phyloP scores from a whole-genome alignment of 345 rosid genomes.

The Dipteronia dyeriana region DNA sequence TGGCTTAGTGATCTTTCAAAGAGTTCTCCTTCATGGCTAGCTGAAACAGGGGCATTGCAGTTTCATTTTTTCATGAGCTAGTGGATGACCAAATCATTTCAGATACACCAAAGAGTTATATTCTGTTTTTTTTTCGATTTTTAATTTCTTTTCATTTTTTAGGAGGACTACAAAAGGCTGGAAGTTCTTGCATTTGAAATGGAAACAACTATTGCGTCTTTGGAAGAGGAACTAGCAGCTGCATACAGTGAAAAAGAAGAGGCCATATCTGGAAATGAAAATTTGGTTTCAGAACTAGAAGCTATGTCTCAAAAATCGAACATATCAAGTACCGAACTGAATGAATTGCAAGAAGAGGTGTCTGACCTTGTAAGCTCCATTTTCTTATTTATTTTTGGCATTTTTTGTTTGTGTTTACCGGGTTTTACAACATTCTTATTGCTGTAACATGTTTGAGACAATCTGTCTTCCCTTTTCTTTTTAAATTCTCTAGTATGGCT shows the following conservation, averaged over 20 bases:
- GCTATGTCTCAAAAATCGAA: constrained; percentile 44
- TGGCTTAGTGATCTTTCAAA: not conserved
- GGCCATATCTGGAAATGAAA: constrained; percentile 46
- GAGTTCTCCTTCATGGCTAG: not conserved
- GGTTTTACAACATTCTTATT: not conserved
- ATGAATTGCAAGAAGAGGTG: constrained; percentile 53
- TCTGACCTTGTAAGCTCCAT: constrained; percentile 48
- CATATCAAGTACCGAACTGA: constrained; percentile 50
- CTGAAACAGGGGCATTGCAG: not conserved
- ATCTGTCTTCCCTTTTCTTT: constrained; percentile 7
- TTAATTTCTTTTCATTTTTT: constrained; percentile 22
- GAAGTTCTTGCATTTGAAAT: constrained; percentile 91
- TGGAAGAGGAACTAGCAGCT: constrained; percentile 68
- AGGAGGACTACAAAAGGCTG: constrained; percentile 77
- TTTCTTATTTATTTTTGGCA: constrained; percentile 5
- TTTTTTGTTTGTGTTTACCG: constrained; percentile 5
- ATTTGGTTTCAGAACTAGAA: constrained; percentile 58
- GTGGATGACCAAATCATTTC: constrained; percentile 15
- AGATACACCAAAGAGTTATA: constrained; percentile 12
- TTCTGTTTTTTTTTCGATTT: constrained; percentile 7
- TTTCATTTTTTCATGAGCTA: constrained; percentile 2
- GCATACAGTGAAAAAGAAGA: constrained; percentile 61
- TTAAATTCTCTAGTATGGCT: constrained; percentile 1
- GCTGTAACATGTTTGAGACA: constrained; percentile 16
- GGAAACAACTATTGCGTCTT: constrained; percentile 85